A percentile compares a stretch with the other conserved stretches of the same genome.
These are phyloP conservation scores for Globisporangium emineosum DNA, from an alignment of 352 stramenopile species.

Conservation along the genomic window DNA sequence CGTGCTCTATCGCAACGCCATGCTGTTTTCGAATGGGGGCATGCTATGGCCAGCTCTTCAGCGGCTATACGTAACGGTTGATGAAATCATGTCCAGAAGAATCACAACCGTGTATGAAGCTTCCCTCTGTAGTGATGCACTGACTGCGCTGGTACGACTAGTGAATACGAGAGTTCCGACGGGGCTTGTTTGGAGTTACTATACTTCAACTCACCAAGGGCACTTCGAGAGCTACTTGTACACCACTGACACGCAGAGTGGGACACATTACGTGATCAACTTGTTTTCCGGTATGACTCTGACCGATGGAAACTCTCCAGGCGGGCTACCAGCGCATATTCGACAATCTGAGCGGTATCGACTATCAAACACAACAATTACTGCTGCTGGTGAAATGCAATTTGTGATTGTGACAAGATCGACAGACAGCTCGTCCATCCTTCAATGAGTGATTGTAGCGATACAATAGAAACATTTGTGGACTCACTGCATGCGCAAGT, in stretches of 20 bases:
- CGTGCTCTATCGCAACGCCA: conserved; percentile 40
- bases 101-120: conserved; percentile 6
- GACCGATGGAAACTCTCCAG: conserved; percentile 34
- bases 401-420: no score
- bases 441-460: no score
- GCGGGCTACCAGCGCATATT: conserved; percentile 36
- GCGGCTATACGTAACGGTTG: conserved; percentile 13
- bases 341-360: conserved; percentile 27
- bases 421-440: no score
- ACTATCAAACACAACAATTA: no score
- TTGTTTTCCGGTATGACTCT: conserved; percentile 44
- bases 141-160: conserved; percentile 28
- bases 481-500: no score
- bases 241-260: conserved; percentile 14
- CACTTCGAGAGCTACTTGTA: conserved; percentile 32
- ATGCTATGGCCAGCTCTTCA: conserved; percentile 1
- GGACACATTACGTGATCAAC: conserved; percentile 42
- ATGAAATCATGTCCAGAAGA: conserved; percentile 33
- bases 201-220: neutral
- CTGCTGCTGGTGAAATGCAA: no score
- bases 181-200: conserved; percentile 23
- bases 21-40: conserved; percentile 12
- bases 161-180: conserved; percentile 21
- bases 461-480: no score
- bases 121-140: conserved; percentile 6